phyloP scores from a whole-genome alignment of 805 yeast genomes.

The Candida mattraensis region DNA sequence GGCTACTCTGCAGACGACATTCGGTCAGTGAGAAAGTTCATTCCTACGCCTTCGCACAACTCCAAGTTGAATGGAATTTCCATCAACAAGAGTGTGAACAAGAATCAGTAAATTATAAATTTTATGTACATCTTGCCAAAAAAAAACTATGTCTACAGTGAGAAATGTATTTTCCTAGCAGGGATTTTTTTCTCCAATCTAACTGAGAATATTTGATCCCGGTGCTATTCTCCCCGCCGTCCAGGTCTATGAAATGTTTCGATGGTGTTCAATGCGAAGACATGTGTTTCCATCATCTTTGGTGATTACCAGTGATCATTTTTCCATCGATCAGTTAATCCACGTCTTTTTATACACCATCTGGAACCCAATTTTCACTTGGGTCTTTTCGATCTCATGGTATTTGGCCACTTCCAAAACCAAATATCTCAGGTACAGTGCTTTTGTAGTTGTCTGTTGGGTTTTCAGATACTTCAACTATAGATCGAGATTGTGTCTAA shows the following conservation, averaged over 20 bases:
- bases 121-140: no score
- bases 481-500: slow-evolving; percentile 9
- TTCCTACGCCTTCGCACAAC: slow-evolving; percentile 59
- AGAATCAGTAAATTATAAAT: slow-evolving; percentile 33
- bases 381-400: slow-evolving; percentile 12
- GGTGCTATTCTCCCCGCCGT: no score
- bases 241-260: no score
- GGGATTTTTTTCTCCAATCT: no score
- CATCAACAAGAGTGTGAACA: slow-evolving; percentile 60
- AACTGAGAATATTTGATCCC: no score
- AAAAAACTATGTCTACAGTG: no score
- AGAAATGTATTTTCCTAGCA: no score
- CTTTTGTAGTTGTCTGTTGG: slow-evolving; percentile 22
- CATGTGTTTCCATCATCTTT: slow-evolving; percentile 17
- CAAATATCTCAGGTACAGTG: slow-evolving; percentile 6
- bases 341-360: slow-evolving; percentile 15
- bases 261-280: no score
- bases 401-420: slow-evolving; percentile 5
- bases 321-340: slow-evolving; percentile 21
- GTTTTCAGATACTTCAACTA: slow-evolving; percentile 19
- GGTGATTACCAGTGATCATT: slow-evolving; percentile 9
- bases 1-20: slow-evolving; percentile 93
- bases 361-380: slow-evolving; percentile 22
- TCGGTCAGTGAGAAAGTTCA: slow-evolving; percentile 71
- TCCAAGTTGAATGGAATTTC: slow-evolving; percentile 71